These are phyloP conservation scores for Salvia hispanica DNA, from an alignment of 257 asterid species.

Conservation along the genomic window DNA sequence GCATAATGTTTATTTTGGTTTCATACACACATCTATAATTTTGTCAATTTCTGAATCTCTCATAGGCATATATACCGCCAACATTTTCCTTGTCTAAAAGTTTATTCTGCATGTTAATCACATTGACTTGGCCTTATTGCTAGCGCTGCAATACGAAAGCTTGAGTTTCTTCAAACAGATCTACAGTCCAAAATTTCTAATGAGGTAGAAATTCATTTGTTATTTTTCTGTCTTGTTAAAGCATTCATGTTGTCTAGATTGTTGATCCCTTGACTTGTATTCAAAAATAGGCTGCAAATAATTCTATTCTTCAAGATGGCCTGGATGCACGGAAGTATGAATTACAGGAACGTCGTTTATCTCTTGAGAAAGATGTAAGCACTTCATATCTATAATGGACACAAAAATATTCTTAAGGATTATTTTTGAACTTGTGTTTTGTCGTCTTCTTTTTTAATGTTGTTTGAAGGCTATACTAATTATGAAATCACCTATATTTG, in stretches of 20 bases:
- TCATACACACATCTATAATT: not conserved
- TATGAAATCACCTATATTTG: not conserved
- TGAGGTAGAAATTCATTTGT: conserved; percentile 57
- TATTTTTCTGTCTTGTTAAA: conserved; percentile 23
- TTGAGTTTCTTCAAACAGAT: conserved; percentile 61
- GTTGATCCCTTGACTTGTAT: conserved; percentile 31
- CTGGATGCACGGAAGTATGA: conserved; percentile 67
- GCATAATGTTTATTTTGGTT: no score
- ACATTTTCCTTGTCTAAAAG: conserved; percentile 17
- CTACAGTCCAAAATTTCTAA: conserved; percentile 54
- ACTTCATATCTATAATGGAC: conserved; percentile 1
- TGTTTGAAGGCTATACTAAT: not conserved
- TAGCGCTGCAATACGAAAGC: conserved; percentile 72
- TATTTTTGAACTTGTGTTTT: conserved; percentile 19
- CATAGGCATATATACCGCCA: conserved; percentile 3
- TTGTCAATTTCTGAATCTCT: not conserved
- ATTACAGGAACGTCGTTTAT: conserved; percentile 68
- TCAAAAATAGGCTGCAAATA: conserved; percentile 53
- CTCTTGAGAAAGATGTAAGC: conserved; percentile 87
- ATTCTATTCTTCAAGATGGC: conserved; percentile 57
- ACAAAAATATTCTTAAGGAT: no score
- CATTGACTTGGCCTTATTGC: conserved; percentile 31
- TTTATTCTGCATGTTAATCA: conserved; percentile 24
- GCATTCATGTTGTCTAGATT: conserved; percentile 9
- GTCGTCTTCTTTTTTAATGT: not conserved